Evolutionary conservation across 257 asterid species (phyloP), one percentile per base, ranked within the genome.

Genomic region (Solanum raphanifolium): DNA sequence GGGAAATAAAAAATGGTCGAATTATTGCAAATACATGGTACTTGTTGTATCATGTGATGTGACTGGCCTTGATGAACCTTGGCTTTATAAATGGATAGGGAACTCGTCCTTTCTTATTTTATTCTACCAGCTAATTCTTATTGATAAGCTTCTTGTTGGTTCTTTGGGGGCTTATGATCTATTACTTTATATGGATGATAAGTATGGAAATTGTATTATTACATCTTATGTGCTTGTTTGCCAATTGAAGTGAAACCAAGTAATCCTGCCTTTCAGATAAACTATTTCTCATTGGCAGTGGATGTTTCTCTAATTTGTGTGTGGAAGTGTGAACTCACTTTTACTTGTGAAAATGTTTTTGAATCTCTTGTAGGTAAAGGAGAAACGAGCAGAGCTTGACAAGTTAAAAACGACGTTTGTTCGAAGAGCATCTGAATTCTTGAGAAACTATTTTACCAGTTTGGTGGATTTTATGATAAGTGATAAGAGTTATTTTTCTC

Each of bases 381-480:
- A 97, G 94, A 97, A 97, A 94, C 94, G 92, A 74, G 93, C 94
- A 31, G 99, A 96, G 91, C 98, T 97, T 89, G 98, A 94, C 39
- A 94, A 85, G 89, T 83, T 96, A 93, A 96, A 94, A 86, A 89
- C 86, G 89, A 91, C 94, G n/a, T 97, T 96, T 91, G 99, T 94
- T 87, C 94, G 90, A 88, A 95, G 98, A 91, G 98, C 99, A 87
- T 93, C 98, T 79, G 99, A 97, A 87, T 97, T 96, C 94, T 89
- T 97, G 93, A 91, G 95, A 90, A 93, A 91, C 91, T 95, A 97
- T 92, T 97, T 97, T 91, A 90, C 97, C 84, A 94, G 97, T 91
- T 91, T 97, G 95, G 99, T 97, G 93, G 99, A 97, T 93, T 96
- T 95, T 93, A 97, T 97, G 99, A 88, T 96, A 87, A 97, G 94